These are phyloP conservation scores for Dionaea muscipula DNA, from an alignment of 179 eudicot species.

Conservation along the genomic window DNA sequence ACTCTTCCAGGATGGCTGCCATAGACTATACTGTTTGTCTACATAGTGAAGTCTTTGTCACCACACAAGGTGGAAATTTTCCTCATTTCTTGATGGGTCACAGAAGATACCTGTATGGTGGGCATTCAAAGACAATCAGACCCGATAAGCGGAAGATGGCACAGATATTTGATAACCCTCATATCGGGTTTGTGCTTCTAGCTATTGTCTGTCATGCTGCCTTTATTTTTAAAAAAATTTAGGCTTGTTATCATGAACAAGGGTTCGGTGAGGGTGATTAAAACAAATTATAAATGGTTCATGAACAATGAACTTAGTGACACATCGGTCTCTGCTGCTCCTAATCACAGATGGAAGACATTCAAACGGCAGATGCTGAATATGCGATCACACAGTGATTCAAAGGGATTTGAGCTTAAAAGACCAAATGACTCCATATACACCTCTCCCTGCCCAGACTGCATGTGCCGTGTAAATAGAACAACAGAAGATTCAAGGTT, in stretches of 20 bases:
- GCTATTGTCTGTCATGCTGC: background rate
- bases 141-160: slow-evolving; percentile 94
- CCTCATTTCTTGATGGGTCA: slow-evolving; percentile 87
- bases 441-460: slow-evolving; percentile 86
- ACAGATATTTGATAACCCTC: slow-evolving; percentile 60
- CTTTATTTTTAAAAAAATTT: background rate
- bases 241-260: background rate
- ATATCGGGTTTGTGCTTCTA: slow-evolving; percentile 48
- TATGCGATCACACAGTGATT: slow-evolving; percentile 77
- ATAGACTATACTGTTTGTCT: slow-evolving; percentile 94
- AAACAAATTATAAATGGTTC: too few relatives aligned
- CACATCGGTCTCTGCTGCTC: slow-evolving; percentile 7
- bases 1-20: slow-evolving; percentile 94
- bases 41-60: slow-evolving; percentile 86
- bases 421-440: slow-evolving; percentile 82
- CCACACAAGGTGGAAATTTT: slow-evolving; percentile 95
- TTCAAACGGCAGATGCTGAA: slow-evolving; percentile 83
- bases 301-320: too few relatives aligned
- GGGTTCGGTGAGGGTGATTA: too few relatives aligned
- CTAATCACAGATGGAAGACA: slow-evolving; percentile 55
- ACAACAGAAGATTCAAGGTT: slow-evolving; percentile 64
- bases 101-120: slow-evolving; percentile 74
- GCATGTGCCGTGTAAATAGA: slow-evolving; percentile 77
- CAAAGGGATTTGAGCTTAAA: slow-evolving; percentile 76
- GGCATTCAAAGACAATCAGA: slow-evolving; percentile 78